Percentiles rank a stretch among this genome's conserved stretches.
Conservation (phyloP, 73 alveolate genomes). For the Paramecium bursaria region DNA sequence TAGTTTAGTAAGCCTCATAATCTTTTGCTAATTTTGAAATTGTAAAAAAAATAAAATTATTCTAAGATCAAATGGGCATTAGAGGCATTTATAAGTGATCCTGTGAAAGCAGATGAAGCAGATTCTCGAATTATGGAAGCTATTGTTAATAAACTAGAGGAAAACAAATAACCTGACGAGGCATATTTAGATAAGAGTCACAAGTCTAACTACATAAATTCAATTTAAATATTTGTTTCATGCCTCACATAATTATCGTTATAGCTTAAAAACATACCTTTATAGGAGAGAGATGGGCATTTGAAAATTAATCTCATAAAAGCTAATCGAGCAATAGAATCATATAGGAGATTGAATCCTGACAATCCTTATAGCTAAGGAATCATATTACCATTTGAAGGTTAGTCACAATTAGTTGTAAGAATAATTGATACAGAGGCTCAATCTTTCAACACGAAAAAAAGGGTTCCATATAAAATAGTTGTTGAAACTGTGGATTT, state of each 20-base stretch:
- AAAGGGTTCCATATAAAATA: conserved; percentile 92
- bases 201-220: conserved; percentile 49
- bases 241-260: conserved; percentile 25
- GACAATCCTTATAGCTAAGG: conserved; percentile 15
- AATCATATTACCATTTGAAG: conserved; percentile 32
- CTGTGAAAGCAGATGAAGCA: too few species aligned
- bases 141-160: too few species aligned
- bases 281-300: background rate
- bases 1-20: too few species aligned
- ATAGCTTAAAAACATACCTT: conserved; percentile 16
- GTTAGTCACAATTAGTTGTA: conserved; percentile 42
- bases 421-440: conserved; percentile 35
- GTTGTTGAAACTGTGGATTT: conserved; percentile 68
- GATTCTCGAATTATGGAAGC: too few species aligned
- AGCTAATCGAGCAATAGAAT: conserved; percentile 39
- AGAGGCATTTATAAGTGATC: too few species aligned
- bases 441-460: conserved; percentile 80
- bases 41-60: too few species aligned
- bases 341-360: conserved; percentile 25
- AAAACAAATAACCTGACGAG: too few species aligned
- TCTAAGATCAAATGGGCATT: too few species aligned
- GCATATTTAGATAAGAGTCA: too few species aligned
- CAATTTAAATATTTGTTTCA: conserved; percentile 28
- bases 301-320: conserved; percentile 35
- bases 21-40: too few species aligned